These are phyloP conservation scores for Fusarium sp. DNA, from an alignment of 2,329 filamentous ascomycete genomes.

Conservation along the genomic window DNA sequence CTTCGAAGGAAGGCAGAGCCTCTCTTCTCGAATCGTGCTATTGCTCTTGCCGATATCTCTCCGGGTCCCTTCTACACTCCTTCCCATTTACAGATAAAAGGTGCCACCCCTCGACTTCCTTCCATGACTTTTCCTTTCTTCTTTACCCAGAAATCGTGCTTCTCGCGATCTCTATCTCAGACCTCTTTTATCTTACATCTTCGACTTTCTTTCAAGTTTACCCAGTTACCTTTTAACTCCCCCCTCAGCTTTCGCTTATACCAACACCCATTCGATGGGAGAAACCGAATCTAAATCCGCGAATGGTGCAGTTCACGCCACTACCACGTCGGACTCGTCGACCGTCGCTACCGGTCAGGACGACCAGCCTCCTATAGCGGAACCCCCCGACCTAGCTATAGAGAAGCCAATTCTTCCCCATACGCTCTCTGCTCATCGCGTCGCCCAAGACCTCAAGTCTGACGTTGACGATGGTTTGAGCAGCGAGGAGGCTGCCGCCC, in stretches of 20 bases:
- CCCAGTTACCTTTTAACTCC: neutral
- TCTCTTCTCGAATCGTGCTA: conserved; percentile 16
- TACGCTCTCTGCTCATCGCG: conserved; percentile 50
- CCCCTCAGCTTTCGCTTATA: conserved; percentile 35
- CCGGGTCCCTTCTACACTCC: conserved; percentile 22
- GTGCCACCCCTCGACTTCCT: conserved; percentile 16
- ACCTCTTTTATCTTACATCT: neutral
- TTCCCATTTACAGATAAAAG: conserved; percentile 39
- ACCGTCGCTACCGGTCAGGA: conserved; percentile 49
- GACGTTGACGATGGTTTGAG: conserved; percentile 69
- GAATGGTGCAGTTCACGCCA: conserved; percentile 57
- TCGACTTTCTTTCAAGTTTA: conserved; percentile 4
- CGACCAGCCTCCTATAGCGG: conserved; percentile 55
- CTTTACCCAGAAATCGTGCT: conserved; percentile 37
- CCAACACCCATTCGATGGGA: conserved; percentile 56
- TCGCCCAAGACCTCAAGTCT: conserved; percentile 55
- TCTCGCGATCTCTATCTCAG: conserved; percentile 33
- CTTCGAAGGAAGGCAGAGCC: conserved; percentile 4
- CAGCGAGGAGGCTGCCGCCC: conserved; percentile 70
- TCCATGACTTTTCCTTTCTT: conserved; percentile 22
- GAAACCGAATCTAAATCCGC: conserved; percentile 52
- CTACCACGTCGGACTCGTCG: conserved; percentile 53
- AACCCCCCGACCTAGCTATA: conserved; percentile 52
- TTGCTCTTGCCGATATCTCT: conserved; percentile 26
- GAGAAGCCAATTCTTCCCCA: conserved; percentile 52